Evolutionary conservation across 1,139 yeast species (phyloP), one percentile per base, ranked within the genome.

Genomic region (Geotrichum candidum): DNA sequence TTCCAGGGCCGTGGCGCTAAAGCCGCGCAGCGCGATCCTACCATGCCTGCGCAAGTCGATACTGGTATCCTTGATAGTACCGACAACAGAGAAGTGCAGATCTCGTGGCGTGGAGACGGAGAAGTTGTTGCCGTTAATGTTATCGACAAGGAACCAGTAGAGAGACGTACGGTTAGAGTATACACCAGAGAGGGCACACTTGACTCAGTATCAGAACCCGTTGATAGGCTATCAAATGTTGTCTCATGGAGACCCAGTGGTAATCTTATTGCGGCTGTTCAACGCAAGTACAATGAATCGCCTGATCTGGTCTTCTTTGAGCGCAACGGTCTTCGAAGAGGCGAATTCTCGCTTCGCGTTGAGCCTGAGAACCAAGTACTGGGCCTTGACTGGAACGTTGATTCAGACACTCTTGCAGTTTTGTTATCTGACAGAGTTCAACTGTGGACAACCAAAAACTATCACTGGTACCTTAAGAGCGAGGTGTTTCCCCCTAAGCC

Each of bases 31-130:
- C 83, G 94, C 71, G 99, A 95, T 74, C 99, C 99, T n/a, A 95
- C 99, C 0, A 88, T 94, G 74, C 87, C 87, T 0, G 83, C 85
- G 53, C 83, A 82, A 67, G 82, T 86, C 5, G 96, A 92, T 71
- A 75, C 78, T 41, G 98, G 98, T 55, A 63, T 66, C 13, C 77
- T 78, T 0, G 69, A 81, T 3, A 85, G 92, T 1, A 67, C 72
- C 0, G 82, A 82, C 70, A 92, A 87, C 70, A 72, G 75, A 25
- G 73, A 73, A 23, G 76, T 65, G 15, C 53, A 77, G 59, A 82
- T 94, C 5, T 83, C 96, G 52, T 95, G 99, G 99, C 83, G 99
- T 71, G 97, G 97, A 11, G 99, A 95, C 73, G 88, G 97, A 68
- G 95, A 88, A 67, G 91, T 77, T 71, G 87, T 95, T 67, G 84